Base-by-base conservation (phyloP, 2,329 filamentous ascomycete species). In the Lasiodiplodia citricola region DNA sequence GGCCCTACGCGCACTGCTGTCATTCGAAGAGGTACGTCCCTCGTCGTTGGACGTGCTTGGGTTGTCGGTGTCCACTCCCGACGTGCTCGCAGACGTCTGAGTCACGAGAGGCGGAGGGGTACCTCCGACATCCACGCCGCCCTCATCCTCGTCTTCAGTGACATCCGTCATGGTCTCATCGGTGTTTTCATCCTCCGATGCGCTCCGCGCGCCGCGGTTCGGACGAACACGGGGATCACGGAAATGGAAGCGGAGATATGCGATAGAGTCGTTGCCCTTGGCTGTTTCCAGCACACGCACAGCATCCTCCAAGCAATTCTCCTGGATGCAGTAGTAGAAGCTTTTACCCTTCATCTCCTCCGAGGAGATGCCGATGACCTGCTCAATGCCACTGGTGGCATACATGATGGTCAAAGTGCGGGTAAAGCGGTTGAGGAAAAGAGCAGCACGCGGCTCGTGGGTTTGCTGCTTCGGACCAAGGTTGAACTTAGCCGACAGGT, bases 181-280 rank as follows among this genome's bases (percentile, higher is more conserved):
- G 35, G 78, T 76, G 16, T 80, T 78, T 8, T 82, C 82, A 25
- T 81, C 80, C 35, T 83, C 80, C 13, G 85, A 80, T 63, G 87
- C 84, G 67, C 87, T 85, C 35, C 73, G 74, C 4, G 74, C 73
- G 16, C 75, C 72, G 63, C 83, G 80, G 66, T 80, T 85, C 14
- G 64, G 58, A 25, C 41, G 41, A 18, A 47, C 31, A 37, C 90
- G 85, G 21, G 92, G 92, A 76, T 96, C 91, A 66, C 92, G 87
- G 75, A 92, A 95, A 87, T 90, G 92, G 78, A 96, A 97, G 21
- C 93, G 91, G 69, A 97, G 84, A 74, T 97, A 96, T 2, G 93
- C 93, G 74, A 96, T 96, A 2, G 93, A 96, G 77, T 97, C 92
- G 74, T 97, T 96, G 35, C 91, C 91, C 77, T 97, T 97, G 25